phyloP scores from a whole-genome alignment of 75 land plant genomes.

The Cunninghamia lanceolata region DNA sequence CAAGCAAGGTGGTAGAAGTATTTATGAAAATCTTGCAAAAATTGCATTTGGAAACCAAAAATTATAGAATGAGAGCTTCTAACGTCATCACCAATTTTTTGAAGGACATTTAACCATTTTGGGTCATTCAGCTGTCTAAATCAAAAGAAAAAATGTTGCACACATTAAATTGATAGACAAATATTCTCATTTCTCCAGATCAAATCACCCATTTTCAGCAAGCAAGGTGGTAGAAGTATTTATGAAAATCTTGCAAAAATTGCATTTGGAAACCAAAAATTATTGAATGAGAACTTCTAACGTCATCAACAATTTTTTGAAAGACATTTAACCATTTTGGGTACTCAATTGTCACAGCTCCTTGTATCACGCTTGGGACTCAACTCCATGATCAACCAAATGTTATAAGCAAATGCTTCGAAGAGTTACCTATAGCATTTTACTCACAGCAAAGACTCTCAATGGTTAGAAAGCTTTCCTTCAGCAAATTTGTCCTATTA shows the following conservation, averaged over 20 bases:
- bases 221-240: background rate
- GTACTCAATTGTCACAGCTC: background rate
- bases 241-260: background rate
- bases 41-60: background rate
- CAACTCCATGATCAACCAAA: background rate
- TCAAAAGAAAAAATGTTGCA: background rate
- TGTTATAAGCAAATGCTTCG: background rate
- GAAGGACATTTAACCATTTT: background rate
- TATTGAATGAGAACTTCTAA: background rate
- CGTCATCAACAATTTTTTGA: background rate
- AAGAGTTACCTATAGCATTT: background rate
- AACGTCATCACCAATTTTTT: background rate
- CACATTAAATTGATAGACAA: no score
- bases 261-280: background rate
- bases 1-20: background rate
- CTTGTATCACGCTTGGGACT: no score
- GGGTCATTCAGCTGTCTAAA: background rate
- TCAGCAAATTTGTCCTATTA: no score
- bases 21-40: background rate
- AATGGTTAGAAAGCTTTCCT: background rate
- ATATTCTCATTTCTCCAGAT: no score
- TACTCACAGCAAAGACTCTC: background rate
- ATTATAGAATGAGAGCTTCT: background rate
- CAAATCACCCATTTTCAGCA: background rate
- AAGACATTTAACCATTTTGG: background rate